These are phyloP conservation scores for Tricholoma saponaceum DNA, from an alignment of 768 basidiomycete species.

Conservation along the genomic window DNA sequence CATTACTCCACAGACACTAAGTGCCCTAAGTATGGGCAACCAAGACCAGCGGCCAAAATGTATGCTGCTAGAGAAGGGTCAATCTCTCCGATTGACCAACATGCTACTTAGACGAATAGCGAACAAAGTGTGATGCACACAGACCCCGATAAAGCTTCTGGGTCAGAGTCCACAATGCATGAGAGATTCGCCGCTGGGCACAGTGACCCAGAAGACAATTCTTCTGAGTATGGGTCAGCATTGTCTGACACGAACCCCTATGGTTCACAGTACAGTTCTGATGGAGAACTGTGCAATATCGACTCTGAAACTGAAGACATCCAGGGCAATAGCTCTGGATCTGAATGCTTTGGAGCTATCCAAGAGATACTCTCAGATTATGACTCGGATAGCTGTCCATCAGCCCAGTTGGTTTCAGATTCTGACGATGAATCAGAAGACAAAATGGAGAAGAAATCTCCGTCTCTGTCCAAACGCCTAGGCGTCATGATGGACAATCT, in stretches of 20 bases:
- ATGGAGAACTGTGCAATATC: neutral
- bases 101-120: neutral
- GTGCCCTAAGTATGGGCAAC: neutral
- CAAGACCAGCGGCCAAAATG: neutral
- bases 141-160: neutral
- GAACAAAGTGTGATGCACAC: neutral
- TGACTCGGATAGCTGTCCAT: neutral
- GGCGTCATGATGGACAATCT: too few relatives aligned
- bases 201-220: neutral
- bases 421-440: neutral
- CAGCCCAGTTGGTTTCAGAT: neutral
- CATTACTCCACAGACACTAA: neutral
- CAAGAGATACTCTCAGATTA: neutral
- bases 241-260: neutral
- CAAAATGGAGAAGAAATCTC: neutral
- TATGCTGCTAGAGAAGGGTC: neutral
- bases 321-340: neutral
- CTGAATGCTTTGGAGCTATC: neutral
- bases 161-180: too few relatives aligned
- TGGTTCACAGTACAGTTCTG: neutral
- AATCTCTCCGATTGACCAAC: neutral
- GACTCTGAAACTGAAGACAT: neutral
- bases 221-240: neutral
- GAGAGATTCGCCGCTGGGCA: neutral
- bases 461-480: too few relatives aligned